phyloP scores from a whole-genome alignment of 2,329 filamentous ascomycete genomes.

The Aplosporella prunicola region DNA sequence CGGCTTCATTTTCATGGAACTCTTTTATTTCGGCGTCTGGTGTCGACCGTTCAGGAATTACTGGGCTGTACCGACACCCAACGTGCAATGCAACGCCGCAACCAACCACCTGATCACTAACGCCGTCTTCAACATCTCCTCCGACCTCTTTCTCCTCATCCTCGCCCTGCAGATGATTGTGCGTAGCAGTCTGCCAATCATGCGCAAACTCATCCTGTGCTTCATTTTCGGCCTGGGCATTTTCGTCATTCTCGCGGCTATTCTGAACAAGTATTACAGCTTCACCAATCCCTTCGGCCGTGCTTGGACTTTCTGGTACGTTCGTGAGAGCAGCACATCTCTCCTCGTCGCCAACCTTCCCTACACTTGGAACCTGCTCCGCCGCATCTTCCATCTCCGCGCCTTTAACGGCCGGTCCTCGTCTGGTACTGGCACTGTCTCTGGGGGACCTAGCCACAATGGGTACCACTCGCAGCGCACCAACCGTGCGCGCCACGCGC shows the following conservation, averaged over 20 bases:
- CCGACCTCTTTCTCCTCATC: conserved; percentile 27
- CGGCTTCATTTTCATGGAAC: conserved; percentile 30
- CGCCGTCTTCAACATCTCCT: conserved; percentile 35
- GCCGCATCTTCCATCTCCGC: conserved; percentile 36
- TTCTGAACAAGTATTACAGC: conserved; percentile 42
- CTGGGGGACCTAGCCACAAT: neutral
- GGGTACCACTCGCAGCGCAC: conserved; percentile 8
- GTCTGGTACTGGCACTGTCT: neutral
- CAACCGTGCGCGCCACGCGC: neutral
- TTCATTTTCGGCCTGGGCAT: conserved; percentile 43
- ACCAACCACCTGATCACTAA: conserved; percentile 39
- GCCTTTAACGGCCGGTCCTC: conserved; percentile 16
- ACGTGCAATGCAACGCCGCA: conserved; percentile 34
- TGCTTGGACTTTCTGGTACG: conserved; percentile 42
- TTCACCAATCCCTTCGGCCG: conserved; percentile 30
- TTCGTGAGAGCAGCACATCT: conserved; percentile 46
- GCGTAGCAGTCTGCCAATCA: conserved; percentile 23
- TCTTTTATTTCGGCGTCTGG: conserved; percentile 32
- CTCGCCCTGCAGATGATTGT: conserved; percentile 33
- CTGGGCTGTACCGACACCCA: conserved; percentile 23
- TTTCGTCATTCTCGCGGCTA: conserved; percentile 35
- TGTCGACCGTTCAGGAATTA: conserved; percentile 30
- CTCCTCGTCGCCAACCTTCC: conserved; percentile 45
- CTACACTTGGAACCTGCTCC: conserved; percentile 42
- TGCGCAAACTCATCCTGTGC: conserved; percentile 41